Evolutionary conservation across 768 basidiomycete species (phyloP).

Genomic region (Hypholoma fasciculare): DNA sequence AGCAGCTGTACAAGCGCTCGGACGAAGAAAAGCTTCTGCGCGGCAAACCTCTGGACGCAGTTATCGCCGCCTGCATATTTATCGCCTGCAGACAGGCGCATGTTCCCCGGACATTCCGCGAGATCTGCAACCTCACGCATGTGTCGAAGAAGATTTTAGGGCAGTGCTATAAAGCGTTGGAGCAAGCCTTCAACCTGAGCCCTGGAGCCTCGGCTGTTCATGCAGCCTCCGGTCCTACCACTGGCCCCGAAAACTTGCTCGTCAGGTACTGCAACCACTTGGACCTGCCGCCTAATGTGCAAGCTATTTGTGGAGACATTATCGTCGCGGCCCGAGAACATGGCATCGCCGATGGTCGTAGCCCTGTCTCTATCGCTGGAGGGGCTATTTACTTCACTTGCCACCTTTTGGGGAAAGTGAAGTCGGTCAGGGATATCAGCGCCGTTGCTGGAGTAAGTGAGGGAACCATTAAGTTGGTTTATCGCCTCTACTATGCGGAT

Average conservation of each 20-base stretch:
- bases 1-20: constrained; percentile 95
- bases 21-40: constrained; percentile 93
- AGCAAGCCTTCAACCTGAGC: constrained; percentile 84
- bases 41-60: constrained; percentile 88
- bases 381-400: constrained; percentile 95
- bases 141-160: constrained; percentile 94
- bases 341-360: constrained; percentile 91
- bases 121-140: constrained; percentile 90
- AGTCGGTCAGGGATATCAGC: constrained; percentile 84
- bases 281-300: constrained; percentile 79
- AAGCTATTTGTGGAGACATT: constrained; percentile 82
- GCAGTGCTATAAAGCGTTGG: constrained; percentile 90
- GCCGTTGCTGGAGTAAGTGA: constrained; percentile 93
- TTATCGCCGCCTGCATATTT: constrained; percentile 97
- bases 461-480: constrained; percentile 91
- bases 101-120: constrained; percentile 94
- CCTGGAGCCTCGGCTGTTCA: constrained; percentile 69
- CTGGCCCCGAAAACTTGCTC: constrained; percentile 83
- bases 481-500: constrained; percentile 72
- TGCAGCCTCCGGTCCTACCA: constrained; percentile 46
- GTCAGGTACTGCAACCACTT: constrained; percentile 95
- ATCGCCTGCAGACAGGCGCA: constrained; percentile 95
- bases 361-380: constrained; percentile 97
- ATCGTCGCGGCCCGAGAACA: constrained; percentile 78
- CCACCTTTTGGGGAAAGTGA: constrained; percentile 71